Base-by-base conservation (phyloP, 257 asterid genomes). In the Nicotiana otophora region DNA sequence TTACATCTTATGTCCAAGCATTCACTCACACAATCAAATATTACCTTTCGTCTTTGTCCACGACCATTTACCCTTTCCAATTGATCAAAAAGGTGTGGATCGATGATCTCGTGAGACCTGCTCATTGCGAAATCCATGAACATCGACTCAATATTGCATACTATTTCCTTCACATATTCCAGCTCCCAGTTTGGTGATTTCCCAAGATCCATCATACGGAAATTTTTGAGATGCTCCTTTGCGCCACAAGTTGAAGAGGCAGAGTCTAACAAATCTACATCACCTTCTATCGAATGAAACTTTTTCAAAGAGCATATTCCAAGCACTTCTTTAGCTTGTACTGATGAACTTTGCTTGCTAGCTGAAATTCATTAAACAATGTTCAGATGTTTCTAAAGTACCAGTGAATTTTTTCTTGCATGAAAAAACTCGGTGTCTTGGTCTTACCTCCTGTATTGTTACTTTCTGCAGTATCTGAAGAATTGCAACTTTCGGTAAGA, bases 11-110 rank as follows among this genome's bases (percentile, higher is more conserved):
- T 61, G 28, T 92, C 93, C 90, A 96, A 33, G 86, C 91, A 89
- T 83, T 94, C 97, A 1, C 87, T 86, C 74, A 89, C 95, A 55
- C 94, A 91, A 42, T 96, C 97, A 33, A 93, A 96, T 57, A 94
- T 30, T 28, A 90, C 82, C 86, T 92, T 89, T 74, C 86, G 86
- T 84, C 88, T 82, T 53, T 60, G 65, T 82, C 86, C 88, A 77
- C 66, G 26, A 26, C 55, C 70, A 65, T 48, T 72, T 33, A 76
- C 74, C 83, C 86, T 77, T 87, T 91, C 96, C 80, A 91, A 33
- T 78, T 90, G 91, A 63, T 88, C 83, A 69, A 91, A 96, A 55
- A 91, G 89, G 81, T 33, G 82, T 58, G 93, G 92, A 65, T 82
- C 87, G 28, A 94, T 83, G 76, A 92, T 80, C 77, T 85, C 84